Evolutionary conservation across 2,329 filamentous ascomycete genomes (phyloP), one percentile per base, ranked within the genome.

Genomic region (Colletotrichum musicola): DNA sequence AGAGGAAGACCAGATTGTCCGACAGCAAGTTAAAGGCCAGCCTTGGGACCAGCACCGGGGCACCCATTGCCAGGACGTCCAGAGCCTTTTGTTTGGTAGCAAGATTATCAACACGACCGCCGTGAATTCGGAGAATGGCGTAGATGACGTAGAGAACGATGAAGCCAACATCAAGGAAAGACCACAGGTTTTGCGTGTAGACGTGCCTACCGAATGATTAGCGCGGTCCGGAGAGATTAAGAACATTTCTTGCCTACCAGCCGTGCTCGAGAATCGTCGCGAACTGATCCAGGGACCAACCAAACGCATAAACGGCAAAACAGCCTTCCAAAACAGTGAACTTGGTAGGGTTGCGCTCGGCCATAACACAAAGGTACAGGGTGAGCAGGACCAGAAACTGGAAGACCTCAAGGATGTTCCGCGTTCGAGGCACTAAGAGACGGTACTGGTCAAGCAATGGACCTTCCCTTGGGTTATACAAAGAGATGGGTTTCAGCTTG

Each of bases 141-240:
- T 95, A 96, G 16, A 85, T 79, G 73, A 85, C 82, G 76, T 93
- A 96, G 38, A 96, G 90, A 49, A 85, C 74, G n/a, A 90, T 87
- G 74, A 95, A 97, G 4, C 89, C 89, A 54, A 95, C 89, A 76
- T 96, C 93, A 16, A 97, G 86, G 74, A 97, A 96, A 0, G 93
- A 94, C 93, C 93, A 97, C 4, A 97, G 82, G 73, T 96, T 95
- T 77, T 97, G 93, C 0, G 93, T 94, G 75, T 96, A 95, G 1
- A 96, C 93, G 66, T 89, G 88, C 92, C 92, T 88, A 55, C 47
- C 25, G 58, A 30, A n/a, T 20, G 7, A 27, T 49, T 40, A 55
- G 63, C 42, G 7, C 4, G 20, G 22, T n/a, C 35, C 13, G 1
- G 4, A 16, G 35, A 38, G 10, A 20, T 4, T 2, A 13, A 10